These are phyloP conservation scores for Hsuehochloa calcarea DNA, from an alignment of 176 grass and related monocot species.

Conservation along the genomic window DNA sequence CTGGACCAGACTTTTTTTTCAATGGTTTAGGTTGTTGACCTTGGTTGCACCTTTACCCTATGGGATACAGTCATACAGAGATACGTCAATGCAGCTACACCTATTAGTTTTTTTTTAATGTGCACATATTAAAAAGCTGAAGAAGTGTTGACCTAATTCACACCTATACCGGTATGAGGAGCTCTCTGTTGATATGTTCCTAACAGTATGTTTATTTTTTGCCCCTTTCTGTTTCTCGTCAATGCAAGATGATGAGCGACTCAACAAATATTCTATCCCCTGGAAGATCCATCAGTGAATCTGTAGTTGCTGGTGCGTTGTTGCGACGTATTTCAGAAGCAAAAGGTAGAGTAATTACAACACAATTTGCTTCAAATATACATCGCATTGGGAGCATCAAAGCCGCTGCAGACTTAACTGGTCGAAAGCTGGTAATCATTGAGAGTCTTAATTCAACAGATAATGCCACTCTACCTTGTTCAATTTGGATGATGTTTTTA, in stretches of 20 bases:
- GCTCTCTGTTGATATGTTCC: conserved; percentile 6
- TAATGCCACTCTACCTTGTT: not conserved
- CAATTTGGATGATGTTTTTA: conserved; percentile 20
- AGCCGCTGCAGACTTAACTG: conserved; percentile 93
- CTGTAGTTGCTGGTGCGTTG: conserved; percentile 83
- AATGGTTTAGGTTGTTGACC: not conserved
- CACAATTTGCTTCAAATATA: conserved; percentile 99
- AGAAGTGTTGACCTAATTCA: not conserved
- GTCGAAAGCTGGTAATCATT: conserved; percentile 75
- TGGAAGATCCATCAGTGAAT: conserved; percentile 94
- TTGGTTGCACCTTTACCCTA: conserved; percentile 8
- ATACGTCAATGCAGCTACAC: not conserved
- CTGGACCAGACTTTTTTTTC: not conserved
- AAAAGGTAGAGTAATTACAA: conserved; percentile 96
- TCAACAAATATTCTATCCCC: conserved; percentile 98
- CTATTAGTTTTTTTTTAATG: not conserved
- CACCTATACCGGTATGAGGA: not conserved
- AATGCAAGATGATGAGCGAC: conserved; percentile 96
- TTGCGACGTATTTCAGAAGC: conserved; percentile 82
- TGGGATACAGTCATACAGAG: not conserved
- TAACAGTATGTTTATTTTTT: conserved; percentile 19
- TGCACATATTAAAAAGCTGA: conserved; percentile 1
- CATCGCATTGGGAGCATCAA: conserved; percentile 98
- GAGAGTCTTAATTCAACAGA: conserved; percentile 21
- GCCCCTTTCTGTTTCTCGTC: not conserved